Conservation (phyloP, 2,329 filamentous ascomycete species). For the Cordyceps cicadae region DNA sequence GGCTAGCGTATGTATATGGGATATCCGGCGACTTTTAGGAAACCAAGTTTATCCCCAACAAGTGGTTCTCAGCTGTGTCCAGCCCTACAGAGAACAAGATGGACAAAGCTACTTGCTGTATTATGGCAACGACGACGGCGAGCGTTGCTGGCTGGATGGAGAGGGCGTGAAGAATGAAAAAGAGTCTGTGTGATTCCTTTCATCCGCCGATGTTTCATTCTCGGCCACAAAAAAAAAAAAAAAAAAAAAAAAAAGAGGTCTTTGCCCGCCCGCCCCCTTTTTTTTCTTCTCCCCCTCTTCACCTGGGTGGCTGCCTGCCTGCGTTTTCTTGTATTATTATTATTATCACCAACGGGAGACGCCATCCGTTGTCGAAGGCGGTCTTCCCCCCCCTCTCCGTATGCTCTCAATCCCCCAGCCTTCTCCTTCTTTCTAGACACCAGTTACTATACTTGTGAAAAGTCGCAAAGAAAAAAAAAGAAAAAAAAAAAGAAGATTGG, state of each 20-base stretch:
- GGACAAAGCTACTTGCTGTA: too few species aligned
- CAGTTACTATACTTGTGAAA: too few species aligned
- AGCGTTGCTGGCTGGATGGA: neutral
- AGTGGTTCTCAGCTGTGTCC: neutral
- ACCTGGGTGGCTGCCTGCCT: neutral
- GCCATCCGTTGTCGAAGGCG: too few species aligned
- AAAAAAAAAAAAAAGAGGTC: neutral
- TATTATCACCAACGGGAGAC: neutral
- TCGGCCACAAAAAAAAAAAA: neutral
- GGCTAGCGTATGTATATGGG: too few species aligned
- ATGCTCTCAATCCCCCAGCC: too few species aligned
- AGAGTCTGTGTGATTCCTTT: neutral
- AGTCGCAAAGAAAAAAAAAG: too few species aligned
- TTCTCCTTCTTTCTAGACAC: too few species aligned
- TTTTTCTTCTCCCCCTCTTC: neutral
- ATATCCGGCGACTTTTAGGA: neutral
- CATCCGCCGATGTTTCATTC: neutral
- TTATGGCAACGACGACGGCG: too few species aligned
- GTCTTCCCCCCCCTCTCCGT: too few species aligned
- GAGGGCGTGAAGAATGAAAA: neutral
- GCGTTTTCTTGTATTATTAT: neutral
- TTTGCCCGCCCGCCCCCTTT: constrained; percentile 2
- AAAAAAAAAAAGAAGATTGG: neutral
- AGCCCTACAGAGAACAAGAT: neutral
- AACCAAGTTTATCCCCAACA: too few species aligned